These are phyloP conservation scores for Kodamaea plutei DNA, from an alignment of 1,139 yeast genomes.

Conservation along the genomic window DNA sequence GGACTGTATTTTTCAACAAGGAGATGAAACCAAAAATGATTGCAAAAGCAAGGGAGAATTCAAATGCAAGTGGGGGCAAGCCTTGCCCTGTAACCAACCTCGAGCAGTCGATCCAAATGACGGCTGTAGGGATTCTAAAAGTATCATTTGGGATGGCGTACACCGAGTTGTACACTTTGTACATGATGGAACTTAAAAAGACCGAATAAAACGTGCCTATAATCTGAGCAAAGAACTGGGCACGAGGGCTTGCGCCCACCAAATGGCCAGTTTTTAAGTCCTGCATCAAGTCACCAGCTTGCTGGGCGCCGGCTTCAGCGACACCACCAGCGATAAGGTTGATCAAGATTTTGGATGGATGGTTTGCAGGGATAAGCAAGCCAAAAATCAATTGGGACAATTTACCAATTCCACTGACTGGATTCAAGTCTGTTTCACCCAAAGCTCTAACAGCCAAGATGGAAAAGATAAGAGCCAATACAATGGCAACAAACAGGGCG, in stretches of 20 bases:
- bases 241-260: conserved; percentile 86
- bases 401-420: conserved; percentile 95
- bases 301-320: conserved; percentile 98
- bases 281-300: conserved; percentile 97
- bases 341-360: conserved; percentile 77
- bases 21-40: conserved; percentile 67
- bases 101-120: conserved; percentile 95
- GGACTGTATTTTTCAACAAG: conserved; percentile 51
- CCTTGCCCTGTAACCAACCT: conserved; percentile 90
- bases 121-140: conserved; percentile 90
- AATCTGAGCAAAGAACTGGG: conserved; percentile 86
- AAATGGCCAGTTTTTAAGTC: conserved; percentile 93
- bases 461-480: conserved; percentile 74
- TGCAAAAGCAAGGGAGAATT: conserved; percentile 65
- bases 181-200: conserved; percentile 73
- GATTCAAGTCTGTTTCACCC: conserved; percentile 95
- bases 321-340: conserved; percentile 94
- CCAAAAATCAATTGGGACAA: conserved; percentile 88
- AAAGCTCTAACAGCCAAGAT: conserved; percentile 87
- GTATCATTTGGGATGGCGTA: conserved; percentile 79
- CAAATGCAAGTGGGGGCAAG: conserved; percentile 72
- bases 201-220: conserved; percentile 86
- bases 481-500: conserved; percentile 62
- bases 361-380: conserved; percentile 64
- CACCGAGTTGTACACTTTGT: conserved; percentile 72